Conservation (phyloP, 1,284 basidiomycete genomes). For the Pseudozyma sp. region DNA sequence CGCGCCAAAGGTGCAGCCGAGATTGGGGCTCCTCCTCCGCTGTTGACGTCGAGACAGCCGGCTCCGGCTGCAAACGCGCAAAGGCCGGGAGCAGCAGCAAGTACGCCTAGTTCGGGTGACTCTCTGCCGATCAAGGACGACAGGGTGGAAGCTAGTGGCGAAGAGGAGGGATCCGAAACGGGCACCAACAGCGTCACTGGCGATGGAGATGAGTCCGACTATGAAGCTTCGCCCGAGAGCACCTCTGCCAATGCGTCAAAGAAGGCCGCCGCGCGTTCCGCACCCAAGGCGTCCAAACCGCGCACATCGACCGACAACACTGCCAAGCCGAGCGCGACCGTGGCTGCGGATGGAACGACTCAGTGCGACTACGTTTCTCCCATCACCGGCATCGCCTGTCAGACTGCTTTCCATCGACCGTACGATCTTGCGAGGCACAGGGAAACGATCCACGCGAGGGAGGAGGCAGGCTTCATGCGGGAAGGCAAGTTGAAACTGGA, state of each 20-base stretch:
- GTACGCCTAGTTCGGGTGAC: not conserved
- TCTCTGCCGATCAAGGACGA: conserved; percentile 18
- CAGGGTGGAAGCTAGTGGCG: conserved; percentile 30
- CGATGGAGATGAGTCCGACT: conserved; percentile 42
- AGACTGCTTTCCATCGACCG: conserved; percentile 66
- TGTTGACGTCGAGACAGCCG: conserved; percentile 15
- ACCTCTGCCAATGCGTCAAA: not conserved
- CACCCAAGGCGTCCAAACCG: conserved; percentile 14
- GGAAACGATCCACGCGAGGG: conserved; percentile 66
- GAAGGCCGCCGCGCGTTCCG: conserved; percentile 3
- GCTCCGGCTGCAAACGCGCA: not conserved
- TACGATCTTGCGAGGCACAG: conserved; percentile 67
- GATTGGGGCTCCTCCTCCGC: conserved; percentile 30
- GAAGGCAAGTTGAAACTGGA: conserved; percentile 57
- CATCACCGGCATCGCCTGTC: conserved; percentile 54
- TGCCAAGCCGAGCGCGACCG: conserved; percentile 13
- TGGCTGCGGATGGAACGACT: conserved; percentile 38
- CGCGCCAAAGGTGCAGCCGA: conserved; percentile 10
- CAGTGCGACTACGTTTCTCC: conserved; percentile 67
- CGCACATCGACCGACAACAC: not conserved
- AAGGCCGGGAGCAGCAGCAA: not conserved
- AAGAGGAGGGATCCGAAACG: conserved; percentile 43
- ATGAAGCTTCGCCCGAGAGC: conserved; percentile 34
- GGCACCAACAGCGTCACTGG: conserved; percentile 20
- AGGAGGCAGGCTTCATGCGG: conserved; percentile 62